Base-by-base conservation (phyloP, 495 filamentous ascomycete genomes). In the Penicillium arizonense region DNA sequence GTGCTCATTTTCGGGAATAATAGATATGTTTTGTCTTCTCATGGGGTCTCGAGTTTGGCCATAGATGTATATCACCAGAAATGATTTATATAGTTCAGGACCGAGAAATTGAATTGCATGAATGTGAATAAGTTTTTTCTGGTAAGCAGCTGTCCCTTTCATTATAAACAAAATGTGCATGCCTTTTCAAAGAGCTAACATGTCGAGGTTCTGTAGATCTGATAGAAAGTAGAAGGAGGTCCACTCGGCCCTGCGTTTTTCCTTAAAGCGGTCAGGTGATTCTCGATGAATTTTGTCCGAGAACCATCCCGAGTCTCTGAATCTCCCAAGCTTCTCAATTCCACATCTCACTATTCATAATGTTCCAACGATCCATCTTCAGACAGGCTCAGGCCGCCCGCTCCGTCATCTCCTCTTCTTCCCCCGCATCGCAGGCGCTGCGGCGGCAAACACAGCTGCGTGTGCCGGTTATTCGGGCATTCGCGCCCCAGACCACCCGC, bases 351-450 rank as follows among this genome's bases (percentile, higher is more conserved):
- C 49, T 21, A 44, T 37, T 61, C 63, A 69, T 28, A 55, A 78
- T 78, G 75, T 72, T 78, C 66, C 71, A 75, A 58, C 68, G 73
- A 55, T 71, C 67, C 26, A 45, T 76, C 50, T 48, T 78, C 57
- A 71, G 71, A 73, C 73, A 76, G 55, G 62, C 63, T 30, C 70
- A 71, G 63, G 72, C 71, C 50, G 63, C 66, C 53, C 69, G 69
- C 58, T 72, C 75, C 56, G 52, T 64, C 39, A 57, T 73, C 34
- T 58, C 70, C 47, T 68, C 67, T 45, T 55, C 68, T 28, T 62
- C 68, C 35, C 45, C 61, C 32, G 59, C 70, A 32, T 55, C 71
- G 43, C 63, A 65, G 51, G 61, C 69, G 42, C 52, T 75, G 57
- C 69, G 68, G 50, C 69, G 63, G 57, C 63, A 71, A 39, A 67